Evolutionary conservation across 2,329 filamentous ascomycete genomes (phyloP).

Genomic region (Claviceps cyperi): DNA sequence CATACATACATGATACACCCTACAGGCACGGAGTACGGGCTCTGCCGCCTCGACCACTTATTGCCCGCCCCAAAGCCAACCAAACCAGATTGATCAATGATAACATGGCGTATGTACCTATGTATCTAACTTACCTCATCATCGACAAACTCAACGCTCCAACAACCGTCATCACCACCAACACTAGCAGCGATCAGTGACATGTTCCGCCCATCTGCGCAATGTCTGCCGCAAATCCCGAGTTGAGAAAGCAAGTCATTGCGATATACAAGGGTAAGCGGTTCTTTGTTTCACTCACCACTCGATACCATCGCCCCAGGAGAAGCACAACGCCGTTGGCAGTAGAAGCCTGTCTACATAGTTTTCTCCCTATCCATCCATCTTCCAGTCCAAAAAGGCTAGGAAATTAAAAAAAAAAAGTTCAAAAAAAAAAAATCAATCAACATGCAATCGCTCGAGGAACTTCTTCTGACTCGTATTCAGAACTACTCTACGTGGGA

Average conservation of each 20-base stretch:
- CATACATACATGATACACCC: no score
- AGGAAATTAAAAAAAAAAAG: no score
- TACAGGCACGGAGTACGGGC: no score
- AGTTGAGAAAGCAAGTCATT: slow-evolving; percentile 65
- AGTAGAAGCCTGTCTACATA: no score
- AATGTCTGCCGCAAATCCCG: slow-evolving; percentile 27
- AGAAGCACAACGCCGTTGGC: no score
- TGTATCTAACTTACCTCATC: background rate
- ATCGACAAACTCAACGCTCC: background rate
- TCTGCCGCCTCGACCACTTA: no score
- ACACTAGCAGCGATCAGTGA: background rate
- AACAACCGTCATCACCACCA: background rate
- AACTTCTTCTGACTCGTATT: background rate
- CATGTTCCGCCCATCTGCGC: background rate
- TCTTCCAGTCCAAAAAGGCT: no score
- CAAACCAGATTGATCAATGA: no score
- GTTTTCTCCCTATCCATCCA: no score
- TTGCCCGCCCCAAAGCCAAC: background rate
- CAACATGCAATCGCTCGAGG: background rate
- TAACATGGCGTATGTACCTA: no score
- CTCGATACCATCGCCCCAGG: background rate
- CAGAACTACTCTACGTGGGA: slow-evolving; percentile 74
- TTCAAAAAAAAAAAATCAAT: no score
- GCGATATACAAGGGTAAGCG: slow-evolving; percentile 72
- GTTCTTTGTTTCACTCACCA: background rate